These are phyloP conservation scores for Kuraishia capsulata DNA, from an alignment of 805 yeast genomes.

Conservation along the genomic window DNA sequence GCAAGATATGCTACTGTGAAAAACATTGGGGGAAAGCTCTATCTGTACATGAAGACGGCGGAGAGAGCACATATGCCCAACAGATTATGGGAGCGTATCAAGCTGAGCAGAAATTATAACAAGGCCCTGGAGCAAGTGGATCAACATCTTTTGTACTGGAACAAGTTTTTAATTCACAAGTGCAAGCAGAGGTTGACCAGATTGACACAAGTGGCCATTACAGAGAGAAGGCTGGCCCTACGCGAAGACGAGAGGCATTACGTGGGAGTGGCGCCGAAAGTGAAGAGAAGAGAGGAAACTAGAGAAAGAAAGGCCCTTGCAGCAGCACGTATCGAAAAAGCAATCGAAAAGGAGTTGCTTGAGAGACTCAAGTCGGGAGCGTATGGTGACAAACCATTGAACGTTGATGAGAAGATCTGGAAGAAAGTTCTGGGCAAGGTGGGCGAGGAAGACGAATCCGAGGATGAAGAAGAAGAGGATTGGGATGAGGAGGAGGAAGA, in stretches of 20 bases:
- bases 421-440: slow-evolving; percentile 76
- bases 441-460: slow-evolving; percentile 51
- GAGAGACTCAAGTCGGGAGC: slow-evolving; percentile 97
- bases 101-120: slow-evolving; percentile 79
- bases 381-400: slow-evolving; percentile 94
- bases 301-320: slow-evolving; percentile 94
- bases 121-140: slow-evolving; percentile 87
- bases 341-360: slow-evolving; percentile 90
- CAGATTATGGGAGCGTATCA: slow-evolving; percentile 90
- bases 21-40: slow-evolving; percentile 68
- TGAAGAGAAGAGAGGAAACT: slow-evolving; percentile 86
- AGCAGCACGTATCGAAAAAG: slow-evolving; percentile 94
- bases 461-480: slow-evolving; percentile 44
- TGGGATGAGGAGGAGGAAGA: slow-evolving; percentile 37
- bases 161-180: slow-evolving; percentile 79
- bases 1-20: slow-evolving; percentile 85
- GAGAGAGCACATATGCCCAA: slow-evolving; percentile 96
- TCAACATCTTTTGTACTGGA: slow-evolving; percentile 85
- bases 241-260: slow-evolving; percentile 88
- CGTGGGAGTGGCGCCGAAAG: slow-evolving; percentile 89
- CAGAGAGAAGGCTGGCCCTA: slow-evolving; percentile 87
- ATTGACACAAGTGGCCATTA: slow-evolving; percentile 89
- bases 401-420: slow-evolving; percentile 95
- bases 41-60: slow-evolving; percentile 91
- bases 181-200: slow-evolving; percentile 95